Base-by-base conservation (phyloP, 208 protist species). In the Herpetomonas muscarum region DNA sequence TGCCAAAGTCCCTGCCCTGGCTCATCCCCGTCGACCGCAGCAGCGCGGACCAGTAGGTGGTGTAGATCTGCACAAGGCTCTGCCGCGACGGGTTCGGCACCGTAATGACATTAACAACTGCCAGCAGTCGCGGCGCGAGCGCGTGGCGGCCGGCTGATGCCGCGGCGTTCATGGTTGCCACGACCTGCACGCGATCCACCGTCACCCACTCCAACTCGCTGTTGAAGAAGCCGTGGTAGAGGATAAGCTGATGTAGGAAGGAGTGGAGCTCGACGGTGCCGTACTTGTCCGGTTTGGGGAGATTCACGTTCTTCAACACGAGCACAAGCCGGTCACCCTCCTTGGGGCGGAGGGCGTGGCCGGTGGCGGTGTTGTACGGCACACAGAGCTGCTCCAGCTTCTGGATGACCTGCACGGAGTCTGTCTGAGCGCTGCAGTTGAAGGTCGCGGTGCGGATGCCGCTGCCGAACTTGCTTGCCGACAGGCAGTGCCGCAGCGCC, bases 211-310 rank as follows among this genome's bases (percentile, higher is more conserved):
- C 97, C n/a, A 98, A 78, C 30, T 96, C 87, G 46, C 81, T 77
- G 81, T 98, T 96, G 76, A 98, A 98, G 69, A 97, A 98, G n/a
- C 95, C 93, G 19, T 83, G 39, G 71, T 99, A 98, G 31, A 97
- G 79, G 55, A 99, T 79, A 15, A 99, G 61, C 83, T 99, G 98
- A 78, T 99, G 94, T 51, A 99, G 66, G 69, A 99, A 98, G 19
- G 93, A 89, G 64, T 99, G 94, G 25, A 99, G 81, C 77, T 98
- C 85, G 7, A 97, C 90, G 1, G 98, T 99, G 64, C 91, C 96
- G 79, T 99, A 99, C 69, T 92, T 96, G 79, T 99, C 98, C 15
- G 97, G 96, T 72, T 96, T 97, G 22, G 97, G 96, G 26, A 99
- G 75, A 71, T 99, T 98, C 25, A 99, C 74, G 76, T 99, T 97